Percentiles rank a stretch among this genome's conserved stretches.
phyloP scores from a whole-genome alignment of 2,329 filamentous ascomycete species.

The Phyllosticta citribraziliensis region DNA sequence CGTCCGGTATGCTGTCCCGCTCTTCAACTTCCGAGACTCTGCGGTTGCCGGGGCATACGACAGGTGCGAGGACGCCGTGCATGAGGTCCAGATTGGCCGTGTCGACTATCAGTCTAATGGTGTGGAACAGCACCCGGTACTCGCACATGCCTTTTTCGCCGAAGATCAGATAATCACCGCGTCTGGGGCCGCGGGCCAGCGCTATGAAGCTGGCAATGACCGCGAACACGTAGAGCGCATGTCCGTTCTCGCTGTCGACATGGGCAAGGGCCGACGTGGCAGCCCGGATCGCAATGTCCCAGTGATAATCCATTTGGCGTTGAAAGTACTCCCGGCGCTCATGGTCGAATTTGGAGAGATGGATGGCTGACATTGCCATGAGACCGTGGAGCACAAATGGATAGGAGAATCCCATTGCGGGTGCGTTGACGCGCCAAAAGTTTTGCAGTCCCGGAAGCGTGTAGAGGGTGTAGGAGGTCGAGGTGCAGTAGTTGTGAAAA shows the following conservation, averaged over 20 bases:
- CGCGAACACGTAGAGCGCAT: conserved; percentile 2
- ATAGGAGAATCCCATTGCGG: conserved; percentile 29
- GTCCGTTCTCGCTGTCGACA: neutral
- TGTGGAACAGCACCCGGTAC: conserved; percentile 3
- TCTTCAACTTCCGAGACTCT: neutral
- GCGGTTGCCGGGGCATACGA: neutral
- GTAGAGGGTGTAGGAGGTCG: conserved; percentile 19
- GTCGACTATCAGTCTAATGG: conserved; percentile 3
- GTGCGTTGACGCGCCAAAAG: conserved; percentile 17
- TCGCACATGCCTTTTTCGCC: conserved; percentile 4
- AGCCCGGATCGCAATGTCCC: neutral
- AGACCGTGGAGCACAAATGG: conserved; percentile 36
- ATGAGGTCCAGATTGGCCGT: neutral
- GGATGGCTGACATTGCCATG: conserved; percentile 36
- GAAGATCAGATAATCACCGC: conserved; percentile 6
- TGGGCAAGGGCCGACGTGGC: neutral
- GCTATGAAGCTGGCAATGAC: conserved; percentile 4
- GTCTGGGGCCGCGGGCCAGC: conserved; percentile 1
- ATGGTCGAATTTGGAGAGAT: conserved; percentile 18
- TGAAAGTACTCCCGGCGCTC: neutral
- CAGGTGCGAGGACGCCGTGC: neutral
- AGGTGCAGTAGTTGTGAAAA: conserved; percentile 23
- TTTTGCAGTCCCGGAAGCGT: conserved; percentile 14
- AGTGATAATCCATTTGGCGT: neutral
- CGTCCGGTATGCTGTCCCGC: neutral